Conservation (phyloP, 176 grass and related monocot genomes). For the Elymus sibiricus region DNA sequence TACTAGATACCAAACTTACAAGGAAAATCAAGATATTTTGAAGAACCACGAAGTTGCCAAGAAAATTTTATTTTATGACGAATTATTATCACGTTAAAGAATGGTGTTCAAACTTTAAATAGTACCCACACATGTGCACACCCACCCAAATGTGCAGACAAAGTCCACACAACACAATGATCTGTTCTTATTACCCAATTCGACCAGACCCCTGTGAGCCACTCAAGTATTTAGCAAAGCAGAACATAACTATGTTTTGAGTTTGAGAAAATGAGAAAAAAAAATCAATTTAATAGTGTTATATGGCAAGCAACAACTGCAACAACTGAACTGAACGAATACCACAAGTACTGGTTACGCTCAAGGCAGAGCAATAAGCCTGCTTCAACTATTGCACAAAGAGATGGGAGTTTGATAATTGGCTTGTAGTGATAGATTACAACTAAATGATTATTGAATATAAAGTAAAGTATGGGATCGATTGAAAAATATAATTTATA, state of each 20-base stretch:
- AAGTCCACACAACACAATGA: not conserved
- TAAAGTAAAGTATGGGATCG: not conserved
- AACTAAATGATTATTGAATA: not conserved
- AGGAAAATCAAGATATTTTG: conserved; percentile 3
- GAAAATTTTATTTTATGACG: not conserved
- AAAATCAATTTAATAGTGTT: not conserved
- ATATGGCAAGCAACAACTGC: not conserved
- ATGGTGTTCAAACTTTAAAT: not conserved
- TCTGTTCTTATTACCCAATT: not conserved
- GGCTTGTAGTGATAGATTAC: not conserved
- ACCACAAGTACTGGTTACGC: conserved; percentile 2
- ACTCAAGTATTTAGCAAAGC: conserved; percentile 1
- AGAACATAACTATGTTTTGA: not conserved
- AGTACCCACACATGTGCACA: not conserved
- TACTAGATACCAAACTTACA: not conserved
- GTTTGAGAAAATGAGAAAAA: not conserved
- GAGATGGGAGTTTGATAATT: not conserved
- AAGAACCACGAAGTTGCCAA: conserved; percentile 5
- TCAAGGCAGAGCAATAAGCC: not conserved
- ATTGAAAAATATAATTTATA: conserved; percentile 15
- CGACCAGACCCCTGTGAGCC: not conserved
- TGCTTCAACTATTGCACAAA: conserved; percentile 8
- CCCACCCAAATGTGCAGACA: not conserved
- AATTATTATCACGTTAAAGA: not conserved
- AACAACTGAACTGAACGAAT: conserved; percentile 16